Percentiles rank a stretch among this genome's conserved stretches.
Conservation (phyloP, 75 land plant genomes). For the Pinus albicaulis region DNA sequence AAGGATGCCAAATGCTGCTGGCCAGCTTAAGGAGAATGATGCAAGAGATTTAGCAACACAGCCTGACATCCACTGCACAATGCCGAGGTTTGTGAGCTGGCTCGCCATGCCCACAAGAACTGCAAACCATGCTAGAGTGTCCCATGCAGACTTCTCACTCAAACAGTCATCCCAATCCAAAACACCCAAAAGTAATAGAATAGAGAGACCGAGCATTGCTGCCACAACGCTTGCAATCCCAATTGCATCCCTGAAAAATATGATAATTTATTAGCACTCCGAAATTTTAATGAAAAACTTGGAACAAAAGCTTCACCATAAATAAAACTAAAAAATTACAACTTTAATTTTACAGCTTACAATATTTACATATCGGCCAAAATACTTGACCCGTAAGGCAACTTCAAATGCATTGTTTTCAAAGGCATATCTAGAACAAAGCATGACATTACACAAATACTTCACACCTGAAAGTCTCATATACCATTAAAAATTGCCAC, state of each 20-base stretch:
- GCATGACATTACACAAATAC: not conserved
- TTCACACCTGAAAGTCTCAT: not conserved
- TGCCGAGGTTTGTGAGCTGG: slow-evolving; percentile 88
- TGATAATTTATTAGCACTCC: not conserved
- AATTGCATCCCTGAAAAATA: slow-evolving; percentile 65
- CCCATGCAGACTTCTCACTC: slow-evolving; percentile 99
- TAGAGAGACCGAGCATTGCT: slow-evolving; percentile 98
- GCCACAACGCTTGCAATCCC: slow-evolving; percentile 96
- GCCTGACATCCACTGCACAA: slow-evolving; percentile 93
- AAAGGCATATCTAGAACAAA: not conserved
- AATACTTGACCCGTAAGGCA: not conserved
- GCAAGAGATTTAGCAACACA: slow-evolving; percentile 78
- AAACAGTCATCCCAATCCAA: slow-evolving; percentile 98
- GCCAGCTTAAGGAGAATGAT: slow-evolving; percentile 94
- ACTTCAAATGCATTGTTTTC: not conserved
- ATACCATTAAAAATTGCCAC: not conserved
- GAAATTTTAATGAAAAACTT: not conserved
- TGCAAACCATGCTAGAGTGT: slow-evolving; percentile 99
- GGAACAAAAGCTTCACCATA: not conserved
- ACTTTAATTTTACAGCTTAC: not conserved
- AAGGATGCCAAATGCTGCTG: slow-evolving; percentile 83
- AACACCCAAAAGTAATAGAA: slow-evolving; percentile 82
- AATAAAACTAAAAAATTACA: not conserved
- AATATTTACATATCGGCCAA: not conserved
- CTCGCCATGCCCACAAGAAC: slow-evolving; percentile 99